Percentiles rank a stretch among this genome's conserved stretches.
Evolutionary conservation across 2,329 filamentous ascomycete genomes (phyloP).

Genomic region (Drechmeria coniospora): DNA sequence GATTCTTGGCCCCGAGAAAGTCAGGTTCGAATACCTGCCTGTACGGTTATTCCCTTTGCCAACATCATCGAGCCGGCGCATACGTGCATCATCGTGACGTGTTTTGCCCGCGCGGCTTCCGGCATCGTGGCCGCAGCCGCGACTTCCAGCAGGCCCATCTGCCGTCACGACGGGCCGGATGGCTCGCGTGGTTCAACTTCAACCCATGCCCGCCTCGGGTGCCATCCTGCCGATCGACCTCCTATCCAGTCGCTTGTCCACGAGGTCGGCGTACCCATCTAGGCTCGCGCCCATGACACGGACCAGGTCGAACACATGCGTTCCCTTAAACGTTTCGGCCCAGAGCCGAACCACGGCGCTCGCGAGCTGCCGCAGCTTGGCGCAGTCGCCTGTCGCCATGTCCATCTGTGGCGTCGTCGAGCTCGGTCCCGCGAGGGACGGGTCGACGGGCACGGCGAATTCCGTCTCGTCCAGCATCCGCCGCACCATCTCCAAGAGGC

Average conservation of each 20-base stretch:
- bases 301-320: conserved; percentile 45
- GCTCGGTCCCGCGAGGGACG: conserved; percentile 29
- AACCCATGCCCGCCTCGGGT: conserved; percentile 10
- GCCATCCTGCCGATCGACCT: conserved; percentile 8
- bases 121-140: no score
- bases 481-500: conserved; percentile 38
- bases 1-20: no score
- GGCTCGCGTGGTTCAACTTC: no score
- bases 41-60: no score
- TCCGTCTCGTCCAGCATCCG: conserved; percentile 47
- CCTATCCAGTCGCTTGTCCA: conserved; percentile 29
- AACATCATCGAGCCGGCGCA: no score
- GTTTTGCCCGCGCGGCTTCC: no score
- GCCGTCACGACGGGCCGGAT: no score
- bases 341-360: conserved; percentile 43
- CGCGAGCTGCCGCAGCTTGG: conserved; percentile 38
- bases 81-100: no score
- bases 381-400: conserved; percentile 28
- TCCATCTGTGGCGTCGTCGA: conserved; percentile 24
- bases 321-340: conserved; percentile 47
- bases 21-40: no score
- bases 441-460: conserved; percentile 44
- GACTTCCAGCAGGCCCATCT: no score
- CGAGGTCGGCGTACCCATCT: conserved; percentile 39
- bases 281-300: conserved; percentile 41